Percentiles rank a stretch among this genome's conserved stretches.
phyloP scores from a whole-genome alignment of 1,139 yeast species.

The Candida smagusa region DNA sequence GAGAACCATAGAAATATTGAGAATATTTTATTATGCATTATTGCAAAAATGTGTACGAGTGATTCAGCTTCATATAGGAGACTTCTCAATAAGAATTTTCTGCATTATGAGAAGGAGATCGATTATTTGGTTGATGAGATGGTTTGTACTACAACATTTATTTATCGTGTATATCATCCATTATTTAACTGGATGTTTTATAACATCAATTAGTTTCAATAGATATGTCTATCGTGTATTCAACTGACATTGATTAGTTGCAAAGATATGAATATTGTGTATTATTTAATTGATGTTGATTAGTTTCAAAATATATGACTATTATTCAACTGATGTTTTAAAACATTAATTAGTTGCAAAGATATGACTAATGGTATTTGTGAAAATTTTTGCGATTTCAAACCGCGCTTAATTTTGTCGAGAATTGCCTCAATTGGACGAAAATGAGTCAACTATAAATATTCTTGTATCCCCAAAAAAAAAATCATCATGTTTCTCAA shows the following conservation, averaged over 20 bases:
- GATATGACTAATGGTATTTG: background rate
- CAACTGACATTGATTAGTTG: too few species aligned
- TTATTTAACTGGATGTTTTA: slow-evolving; percentile 29
- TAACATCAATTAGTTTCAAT: background rate
- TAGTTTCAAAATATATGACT: too few species aligned
- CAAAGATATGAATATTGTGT: too few species aligned
- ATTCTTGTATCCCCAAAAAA: slow-evolving; percentile 3
- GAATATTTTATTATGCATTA: background rate
- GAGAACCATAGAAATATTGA: slow-evolving; percentile 2
- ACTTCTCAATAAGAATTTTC: slow-evolving; percentile 7
- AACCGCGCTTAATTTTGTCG: slow-evolving; percentile 38
- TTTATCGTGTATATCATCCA: slow-evolving; percentile 26
- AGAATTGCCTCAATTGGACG: slow-evolving; percentile 34
- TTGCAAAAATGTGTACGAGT: slow-evolving; percentile 1
- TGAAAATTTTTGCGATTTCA: slow-evolving; percentile 22
- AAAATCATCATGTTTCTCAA: slow-evolving; percentile 12
- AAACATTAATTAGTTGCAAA: too few species aligned
- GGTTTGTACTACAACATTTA: slow-evolving; percentile 7
- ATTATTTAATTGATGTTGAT: too few species aligned
- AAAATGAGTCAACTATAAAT: slow-evolving; percentile 20
- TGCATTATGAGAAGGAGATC: slow-evolving; percentile 8
- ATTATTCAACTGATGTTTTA: slow-evolving; percentile 26
- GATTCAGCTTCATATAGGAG: background rate
- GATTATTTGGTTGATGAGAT: slow-evolving; percentile 9
- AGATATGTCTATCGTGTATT: too few species aligned